Conservation (phyloP, 768 basidiomycete genomes). For the Asterophora lycoperdoides region DNA sequence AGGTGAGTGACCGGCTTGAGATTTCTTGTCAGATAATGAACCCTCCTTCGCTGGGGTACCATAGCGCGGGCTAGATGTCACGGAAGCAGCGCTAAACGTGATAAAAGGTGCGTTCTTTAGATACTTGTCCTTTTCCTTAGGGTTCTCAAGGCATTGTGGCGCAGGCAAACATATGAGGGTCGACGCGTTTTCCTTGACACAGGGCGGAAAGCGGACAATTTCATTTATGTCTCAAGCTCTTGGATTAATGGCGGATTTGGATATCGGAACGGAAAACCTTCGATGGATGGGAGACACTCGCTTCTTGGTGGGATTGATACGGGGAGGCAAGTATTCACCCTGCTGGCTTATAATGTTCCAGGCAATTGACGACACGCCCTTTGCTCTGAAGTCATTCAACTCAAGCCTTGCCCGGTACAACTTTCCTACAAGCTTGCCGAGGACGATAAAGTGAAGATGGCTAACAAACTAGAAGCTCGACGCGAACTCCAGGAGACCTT, state of each 20-base stretch:
- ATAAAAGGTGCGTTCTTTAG: constrained; percentile 62
- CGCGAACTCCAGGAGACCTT: constrained; percentile 21
- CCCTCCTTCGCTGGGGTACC: neutral
- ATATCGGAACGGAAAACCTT: constrained; percentile 78
- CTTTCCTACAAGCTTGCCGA: constrained; percentile 68
- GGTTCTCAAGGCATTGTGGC: neutral
- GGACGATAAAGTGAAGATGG: constrained; percentile 70
- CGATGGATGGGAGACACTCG: constrained; percentile 85
- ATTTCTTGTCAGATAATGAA: constrained; percentile 1
- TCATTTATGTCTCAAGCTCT: constrained; percentile 84
- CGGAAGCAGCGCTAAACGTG: constrained; percentile 67
- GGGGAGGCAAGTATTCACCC: constrained; percentile 54
- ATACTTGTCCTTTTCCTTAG: neutral
- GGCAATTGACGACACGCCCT: neutral
- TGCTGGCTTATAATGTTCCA: neutral
- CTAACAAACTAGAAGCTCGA: constrained; percentile 41
- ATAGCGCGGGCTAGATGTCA: constrained; percentile 68
- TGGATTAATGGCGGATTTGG: constrained; percentile 83
- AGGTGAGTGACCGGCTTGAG: constrained; percentile 36
- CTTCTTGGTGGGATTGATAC: constrained; percentile 68
- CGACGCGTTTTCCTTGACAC: constrained; percentile 75
- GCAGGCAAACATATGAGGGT: constrained; percentile 68
- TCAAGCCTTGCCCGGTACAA: constrained; percentile 63
- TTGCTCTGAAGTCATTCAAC: constrained; percentile 45
- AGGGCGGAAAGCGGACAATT: constrained; percentile 55